Evolutionary conservation across 345 rosid genomes (phyloP), one percentile per base, ranked within the genome.

Genomic region (Arabis hirsuta): DNA sequence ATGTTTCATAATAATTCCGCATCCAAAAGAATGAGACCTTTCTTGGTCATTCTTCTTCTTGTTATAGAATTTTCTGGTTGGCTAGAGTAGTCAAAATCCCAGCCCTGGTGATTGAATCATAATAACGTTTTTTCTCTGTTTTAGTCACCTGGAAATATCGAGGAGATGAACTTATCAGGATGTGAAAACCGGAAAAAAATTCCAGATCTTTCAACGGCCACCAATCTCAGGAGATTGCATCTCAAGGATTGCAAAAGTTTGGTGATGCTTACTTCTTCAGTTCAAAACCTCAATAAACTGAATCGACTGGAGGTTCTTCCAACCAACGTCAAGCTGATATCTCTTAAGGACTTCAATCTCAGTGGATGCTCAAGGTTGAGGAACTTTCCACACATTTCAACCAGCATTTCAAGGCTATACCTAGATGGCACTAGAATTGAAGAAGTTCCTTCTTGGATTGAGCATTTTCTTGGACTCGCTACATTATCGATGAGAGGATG

Each of bases 371-470:
- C 55, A 34, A 12, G 36, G 14, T 45, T 69, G 64, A 56, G 1
- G 20, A 20, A 4, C 9, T 69, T 69, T 61, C 76, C 76, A 31
- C 54, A 12, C 9, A 41, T 50, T 61, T 46, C 55, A n/a, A 12
- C 3, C 1, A 31, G n/a, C 5, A 55, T 68, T 6, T 0, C 0
- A 55, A 0, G 0, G 0, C 73, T 68, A 22, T 0, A 7, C 39
- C 44, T 69, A 10, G 8, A 16, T 44, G 69, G 46, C 14, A 62
- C 73, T 0, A 48, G 70, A 2, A 57, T 81, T 6, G 32, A 22
- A 34, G 50, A 75, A 12, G 58, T 81, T 42, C 73, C 47, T 4
- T 57, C n/a, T 26, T 56, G 38, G 44, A 46, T 57, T n/a, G 27
- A 46, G 47, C 13, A 22, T 9, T 9, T 57, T 8, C 24, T 3